Evolutionary conservation across 208 protist species (phyloP).

Genomic region (Trypanosoma grayi): DNA sequence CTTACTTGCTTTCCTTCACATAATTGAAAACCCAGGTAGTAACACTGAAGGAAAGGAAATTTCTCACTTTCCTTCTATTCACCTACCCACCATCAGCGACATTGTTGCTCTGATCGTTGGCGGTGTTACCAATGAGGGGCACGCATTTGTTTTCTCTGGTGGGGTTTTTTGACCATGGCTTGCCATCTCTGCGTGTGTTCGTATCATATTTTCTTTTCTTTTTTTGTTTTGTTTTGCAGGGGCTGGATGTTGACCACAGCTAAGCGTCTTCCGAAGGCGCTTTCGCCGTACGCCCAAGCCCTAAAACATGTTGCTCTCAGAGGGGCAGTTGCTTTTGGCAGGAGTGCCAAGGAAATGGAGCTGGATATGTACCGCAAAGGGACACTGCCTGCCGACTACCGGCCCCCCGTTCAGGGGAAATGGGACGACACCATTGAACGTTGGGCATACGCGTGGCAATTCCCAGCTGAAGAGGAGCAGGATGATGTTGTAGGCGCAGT

Average conservation of each 20-base stretch:
- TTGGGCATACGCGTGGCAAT: slow-evolving; percentile 91
- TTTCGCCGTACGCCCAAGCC: slow-evolving; percentile 88
- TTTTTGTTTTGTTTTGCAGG: slow-evolving; percentile 19
- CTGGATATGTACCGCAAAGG: slow-evolving; percentile 76
- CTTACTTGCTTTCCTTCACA: not conserved
- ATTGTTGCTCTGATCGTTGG: too few relatives aligned
- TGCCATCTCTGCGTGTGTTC: slow-evolving; percentile 5
- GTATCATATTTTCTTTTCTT: slow-evolving; percentile 16
- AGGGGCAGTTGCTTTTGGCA: slow-evolving; percentile 69
- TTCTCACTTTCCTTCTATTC: too few relatives aligned
- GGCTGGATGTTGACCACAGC: slow-evolving; percentile 22
- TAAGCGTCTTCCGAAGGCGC: slow-evolving; percentile 39
- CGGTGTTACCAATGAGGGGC: too few relatives aligned
- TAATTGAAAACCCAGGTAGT: not conserved
- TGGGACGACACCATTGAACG: slow-evolving; percentile 92
- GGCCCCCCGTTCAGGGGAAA: slow-evolving; percentile 76
- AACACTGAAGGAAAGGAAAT: too few relatives aligned
- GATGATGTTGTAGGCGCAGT: slow-evolving; percentile 51
- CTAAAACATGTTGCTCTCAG: slow-evolving; percentile 82
- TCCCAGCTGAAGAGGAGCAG: slow-evolving; percentile 77
- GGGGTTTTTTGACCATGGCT: not conserved
- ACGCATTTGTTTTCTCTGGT: not conserved
- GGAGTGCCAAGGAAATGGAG: slow-evolving; percentile 81
- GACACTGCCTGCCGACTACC: slow-evolving; percentile 78
- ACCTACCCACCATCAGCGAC: too few relatives aligned